Evolutionary conservation across 352 stramenopile species (phyloP).

Genomic region (Phytophthora tentaculata): DNA sequence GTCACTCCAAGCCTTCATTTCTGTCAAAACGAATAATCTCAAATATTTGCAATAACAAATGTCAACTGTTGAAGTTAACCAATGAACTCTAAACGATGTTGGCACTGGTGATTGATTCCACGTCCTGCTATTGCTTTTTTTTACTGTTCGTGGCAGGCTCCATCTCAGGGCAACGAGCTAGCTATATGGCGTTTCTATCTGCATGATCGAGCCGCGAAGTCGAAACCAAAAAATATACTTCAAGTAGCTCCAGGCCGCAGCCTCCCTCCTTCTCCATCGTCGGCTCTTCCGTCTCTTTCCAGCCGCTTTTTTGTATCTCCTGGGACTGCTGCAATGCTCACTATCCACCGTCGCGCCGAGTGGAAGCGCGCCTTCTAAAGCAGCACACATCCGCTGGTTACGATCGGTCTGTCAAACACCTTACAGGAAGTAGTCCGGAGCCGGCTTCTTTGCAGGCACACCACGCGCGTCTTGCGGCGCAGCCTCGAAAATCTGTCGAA

Average conservation of each 20-base stretch:
- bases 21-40: conserved; percentile 14
- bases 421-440: conserved; percentile 99
- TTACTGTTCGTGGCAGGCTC: conserved; percentile 18
- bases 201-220: conserved; percentile 21
- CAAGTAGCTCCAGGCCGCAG: conserved; percentile 28
- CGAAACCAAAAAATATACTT: conserved; percentile 43
- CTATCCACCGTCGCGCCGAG: conserved; percentile 26
- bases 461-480: conserved; percentile 96
- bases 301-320: conserved; percentile 14
- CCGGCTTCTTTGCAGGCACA: conserved; percentile 98
- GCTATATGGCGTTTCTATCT: conserved; percentile 16
- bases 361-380: conserved; percentile 44
- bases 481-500: conserved; percentile 96
- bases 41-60: not conserved
- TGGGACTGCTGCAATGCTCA: conserved; percentile 28
- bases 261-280: conserved; percentile 19
- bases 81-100: too few species aligned
- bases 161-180: conserved; percentile 12
- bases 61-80: not conserved
- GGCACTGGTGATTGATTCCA: not conserved
- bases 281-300: conserved; percentile 7
- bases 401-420: conserved; percentile 21
- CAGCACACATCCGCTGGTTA: conserved; percentile 38
- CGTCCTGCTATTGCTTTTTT: conserved; percentile 16
- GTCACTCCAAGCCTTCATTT: conserved; percentile 68